Conservation (phyloP, 441 rosid genomes). For the Omphalea diandra region DNA sequence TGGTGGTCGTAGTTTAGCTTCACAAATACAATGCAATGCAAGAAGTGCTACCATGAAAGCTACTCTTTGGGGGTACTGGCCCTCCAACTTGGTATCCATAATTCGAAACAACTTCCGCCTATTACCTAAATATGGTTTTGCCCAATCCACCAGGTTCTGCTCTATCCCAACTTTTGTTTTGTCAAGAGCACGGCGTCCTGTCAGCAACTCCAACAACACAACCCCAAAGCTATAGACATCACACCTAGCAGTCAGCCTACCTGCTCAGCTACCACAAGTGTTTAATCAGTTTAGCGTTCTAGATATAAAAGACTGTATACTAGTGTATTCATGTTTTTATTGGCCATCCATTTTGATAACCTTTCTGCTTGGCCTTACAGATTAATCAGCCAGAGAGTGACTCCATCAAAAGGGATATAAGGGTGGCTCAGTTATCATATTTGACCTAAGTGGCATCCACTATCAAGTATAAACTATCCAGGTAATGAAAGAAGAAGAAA, state of each 20-base stretch:
- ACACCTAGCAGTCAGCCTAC: slow-evolving; percentile 59
- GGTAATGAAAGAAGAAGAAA: too few species aligned
- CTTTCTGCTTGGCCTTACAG: too few species aligned
- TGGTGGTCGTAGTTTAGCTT: slow-evolving; percentile 57
- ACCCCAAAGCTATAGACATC: slow-evolving; percentile 81
- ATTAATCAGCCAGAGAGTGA: too few species aligned
- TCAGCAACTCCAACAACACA: slow-evolving; percentile 63
- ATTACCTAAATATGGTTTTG: slow-evolving; percentile 48
- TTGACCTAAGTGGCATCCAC: too few species aligned
- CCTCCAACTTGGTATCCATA: slow-evolving; percentile 61
- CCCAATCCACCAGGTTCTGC: slow-evolving; percentile 68
- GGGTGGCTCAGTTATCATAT: too few species aligned
- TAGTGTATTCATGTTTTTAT: too few species aligned
- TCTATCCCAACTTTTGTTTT: slow-evolving; percentile 44
- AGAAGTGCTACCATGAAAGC: slow-evolving; percentile 52
- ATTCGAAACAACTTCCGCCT: slow-evolving; percentile 55
- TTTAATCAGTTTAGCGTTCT: slow-evolving; percentile 4
- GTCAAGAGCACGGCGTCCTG: slow-evolving; percentile 55
- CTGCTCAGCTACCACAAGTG: slow-evolving; percentile 35
- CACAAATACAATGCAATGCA: slow-evolving; percentile 54
- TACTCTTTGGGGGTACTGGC: slow-evolving; percentile 54
- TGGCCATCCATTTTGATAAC: too few species aligned
- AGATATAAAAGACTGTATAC: not conserved
- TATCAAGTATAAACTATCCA: too few species aligned
- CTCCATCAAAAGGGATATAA: not conserved